A percentile compares a stretch with the other conserved stretches of the same genome.
Conservation (phyloP, 2,329 filamentous ascomycete genomes). For the Myrmaecium sp. region DNA sequence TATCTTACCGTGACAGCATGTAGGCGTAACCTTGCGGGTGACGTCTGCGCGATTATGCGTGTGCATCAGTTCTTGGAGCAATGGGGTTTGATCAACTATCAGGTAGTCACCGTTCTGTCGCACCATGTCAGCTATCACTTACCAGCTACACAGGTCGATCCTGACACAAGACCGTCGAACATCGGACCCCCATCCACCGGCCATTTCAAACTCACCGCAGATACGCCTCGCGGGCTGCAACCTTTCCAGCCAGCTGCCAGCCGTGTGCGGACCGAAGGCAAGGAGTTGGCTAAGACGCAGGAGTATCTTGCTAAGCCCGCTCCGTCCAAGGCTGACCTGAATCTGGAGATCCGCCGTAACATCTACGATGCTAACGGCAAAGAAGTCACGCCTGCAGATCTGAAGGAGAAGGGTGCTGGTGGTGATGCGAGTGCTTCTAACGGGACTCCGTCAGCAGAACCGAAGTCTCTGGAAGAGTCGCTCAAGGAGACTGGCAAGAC, state of each 20-base stretch:
- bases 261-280: conserved; percentile 42
- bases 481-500: conserved; percentile 47
- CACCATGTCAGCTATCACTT: conserved; percentile 3
- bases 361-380: conserved; percentile 89
- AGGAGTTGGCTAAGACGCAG: conserved; percentile 47
- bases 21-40: conserved; percentile 81
- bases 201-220: conserved; percentile 89
- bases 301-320: conserved; percentile 52
- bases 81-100: conserved; percentile 98
- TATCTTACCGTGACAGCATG: conserved; percentile 96
- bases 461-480: conserved; percentile 44
- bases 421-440: conserved; percentile 52
- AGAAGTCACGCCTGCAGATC: conserved; percentile 55
- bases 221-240: conserved; percentile 86
- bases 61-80: conserved; percentile 96
- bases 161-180: conserved; percentile 84
- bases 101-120: conserved; percentile 45
- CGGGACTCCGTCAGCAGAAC: conserved; percentile 42
- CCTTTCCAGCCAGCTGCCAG: conserved; percentile 85
- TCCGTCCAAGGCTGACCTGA: conserved; percentile 62
- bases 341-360: conserved; percentile 84
- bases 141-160: conserved; percentile 57
- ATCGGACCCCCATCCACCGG: conserved; percentile 94
- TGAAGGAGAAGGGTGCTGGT: conserved; percentile 40
- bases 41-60: conserved; percentile 98